phyloP scores from a whole-genome alignment of 1,284 basidiomycete genomes.

The Microbotryomycetes sp. region DNA sequence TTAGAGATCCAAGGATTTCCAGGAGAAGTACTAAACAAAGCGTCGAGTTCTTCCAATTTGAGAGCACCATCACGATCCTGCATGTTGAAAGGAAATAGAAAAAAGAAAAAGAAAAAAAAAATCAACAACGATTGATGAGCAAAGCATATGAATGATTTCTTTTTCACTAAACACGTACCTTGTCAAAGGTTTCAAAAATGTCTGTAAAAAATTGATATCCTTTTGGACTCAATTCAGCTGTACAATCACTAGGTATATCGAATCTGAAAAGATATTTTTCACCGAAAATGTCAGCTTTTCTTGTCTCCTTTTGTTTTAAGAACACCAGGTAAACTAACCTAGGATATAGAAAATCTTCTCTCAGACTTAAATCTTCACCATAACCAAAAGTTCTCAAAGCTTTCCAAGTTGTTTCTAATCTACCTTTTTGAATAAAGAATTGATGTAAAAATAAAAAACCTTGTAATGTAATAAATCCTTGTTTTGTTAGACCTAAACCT shows the following conservation, averaged over 20 bases:
- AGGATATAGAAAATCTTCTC: conserved; percentile 78
- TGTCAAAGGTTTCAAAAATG: conserved; percentile 93
- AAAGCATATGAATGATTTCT: too few species aligned
- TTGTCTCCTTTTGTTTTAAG: background rate
- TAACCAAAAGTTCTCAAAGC: conserved; percentile 93
- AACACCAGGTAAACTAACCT: conserved; percentile 52
- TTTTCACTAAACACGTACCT: conserved; percentile 54
- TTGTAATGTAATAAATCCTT: conserved; percentile 78
- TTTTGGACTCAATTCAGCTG: conserved; percentile 83
- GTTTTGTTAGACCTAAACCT: conserved; percentile 43
- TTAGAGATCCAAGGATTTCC: conserved; percentile 85
- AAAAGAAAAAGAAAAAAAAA: background rate
- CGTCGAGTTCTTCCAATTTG: conserved; percentile 74
- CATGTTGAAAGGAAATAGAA: too few species aligned
- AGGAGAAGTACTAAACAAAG: conserved; percentile 87
- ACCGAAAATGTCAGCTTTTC: background rate
- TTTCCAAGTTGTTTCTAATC: conserved; percentile 97
- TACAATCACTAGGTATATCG: conserved; percentile 86
- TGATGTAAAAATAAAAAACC: conserved; percentile 95
- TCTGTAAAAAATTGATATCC: conserved; percentile 98
- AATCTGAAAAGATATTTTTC: conserved; percentile 53
- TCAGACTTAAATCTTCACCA: conserved; percentile 82
- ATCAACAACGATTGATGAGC: too few species aligned
- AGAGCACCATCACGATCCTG: conserved; percentile 95
- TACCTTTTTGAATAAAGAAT: conserved; percentile 91